Evolutionary conservation across 78 protist species (phyloP), one percentile per base, ranked within the genome.

Genomic region (Cavenderia fasciculata): DNA sequence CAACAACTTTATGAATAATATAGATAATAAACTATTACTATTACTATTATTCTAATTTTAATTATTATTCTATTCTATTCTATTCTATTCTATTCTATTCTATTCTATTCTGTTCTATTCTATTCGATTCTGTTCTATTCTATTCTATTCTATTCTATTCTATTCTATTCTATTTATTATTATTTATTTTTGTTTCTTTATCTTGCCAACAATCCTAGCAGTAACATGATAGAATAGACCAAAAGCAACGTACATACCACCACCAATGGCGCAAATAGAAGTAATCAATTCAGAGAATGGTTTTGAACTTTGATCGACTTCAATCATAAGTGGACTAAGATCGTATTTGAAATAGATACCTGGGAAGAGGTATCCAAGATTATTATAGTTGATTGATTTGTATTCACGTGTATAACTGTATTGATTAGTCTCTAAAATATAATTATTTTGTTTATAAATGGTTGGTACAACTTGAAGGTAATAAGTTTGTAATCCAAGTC

Each of bases 221-320:
- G n/a, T n/a, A 12, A 74, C 47, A 31, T 34, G 27, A 31, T 74
- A 74, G 14, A 74, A 3, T 59, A 79, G 23, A 56, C 89, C 89
- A 51, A 79, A 79, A 8, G 43, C 89, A 21, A 79, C 89, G 31
- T 79, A 79, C 89, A 79, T 79, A 12, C 89, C 89, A 56, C 89
- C 89, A 56, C 89, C 89, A 7, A 79, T 79, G 3, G 89, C 89
- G 40, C 89, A 79, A 40, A 79, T 54, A 8, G 77, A 66, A 18
- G 89, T 79, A 0, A 79, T 41, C n/a, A 79, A 56, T 21, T 79
- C 89, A 5, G 41, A 46, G 21, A 79, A 54, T 40, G 89, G 89
- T 79, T 79, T 79, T 18, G 89, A 79, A 12, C 72, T 40, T 68
- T 79, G 89, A 79, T 79, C 62, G 33, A 79, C 89, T 31, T 79